phyloP scores from a whole-genome alignment of 495 filamentous ascomycete genomes.

The Sporormia fimetaria region DNA sequence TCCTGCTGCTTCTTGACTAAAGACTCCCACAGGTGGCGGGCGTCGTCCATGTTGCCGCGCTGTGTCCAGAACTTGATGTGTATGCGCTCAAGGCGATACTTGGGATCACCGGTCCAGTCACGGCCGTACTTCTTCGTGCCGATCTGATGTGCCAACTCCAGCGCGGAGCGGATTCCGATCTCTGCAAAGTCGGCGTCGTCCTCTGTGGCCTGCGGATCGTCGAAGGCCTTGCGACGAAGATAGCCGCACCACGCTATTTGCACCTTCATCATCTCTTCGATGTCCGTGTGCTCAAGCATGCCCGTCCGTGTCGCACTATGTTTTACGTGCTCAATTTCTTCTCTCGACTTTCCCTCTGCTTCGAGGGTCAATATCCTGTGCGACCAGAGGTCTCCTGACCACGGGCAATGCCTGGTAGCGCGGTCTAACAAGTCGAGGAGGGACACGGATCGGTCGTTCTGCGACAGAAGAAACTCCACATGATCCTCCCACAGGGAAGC shows the following conservation, averaged over 20 bases:
- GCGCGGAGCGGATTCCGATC: slow-evolving; percentile 71
- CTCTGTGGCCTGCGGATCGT: slow-evolving; percentile 52
- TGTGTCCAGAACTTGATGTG: slow-evolving; percentile 83
- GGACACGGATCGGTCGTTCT: slow-evolving; percentile 26
- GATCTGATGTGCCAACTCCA: slow-evolving; percentile 69
- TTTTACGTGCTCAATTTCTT: slow-evolving; percentile 79
- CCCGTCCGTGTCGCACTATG: slow-evolving; percentile 78
- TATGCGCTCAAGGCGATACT: slow-evolving; percentile 78
- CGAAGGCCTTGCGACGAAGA: slow-evolving; percentile 70
- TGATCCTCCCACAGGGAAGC: slow-evolving; percentile 70
- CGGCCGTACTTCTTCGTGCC: slow-evolving; percentile 66
- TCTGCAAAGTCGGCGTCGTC: slow-evolving; percentile 87
- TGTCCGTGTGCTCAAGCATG: slow-evolving; percentile 59
- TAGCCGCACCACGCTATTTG: slow-evolving; percentile 90
- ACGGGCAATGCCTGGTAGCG: slow-evolving; percentile 78
- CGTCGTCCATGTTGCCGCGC: slow-evolving; percentile 52
- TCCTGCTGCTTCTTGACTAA: slow-evolving; percentile 56
- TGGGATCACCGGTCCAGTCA: slow-evolving; percentile 69
- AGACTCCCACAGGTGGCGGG: slow-evolving; percentile 62
- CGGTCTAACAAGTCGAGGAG: slow-evolving; percentile 49
- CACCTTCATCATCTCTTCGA: slow-evolving; percentile 78
- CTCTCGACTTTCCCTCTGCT: slow-evolving; percentile 56
- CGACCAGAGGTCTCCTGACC: slow-evolving; percentile 85
- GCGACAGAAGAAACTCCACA: slow-evolving; percentile 56
- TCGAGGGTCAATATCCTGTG: slow-evolving; percentile 76